Percentiles rank a stretch among this genome's conserved stretches.
These are phyloP conservation scores for Pythium periplocum DNA, from an alignment of 352 stramenopile genomes.

Conservation along the genomic window DNA sequence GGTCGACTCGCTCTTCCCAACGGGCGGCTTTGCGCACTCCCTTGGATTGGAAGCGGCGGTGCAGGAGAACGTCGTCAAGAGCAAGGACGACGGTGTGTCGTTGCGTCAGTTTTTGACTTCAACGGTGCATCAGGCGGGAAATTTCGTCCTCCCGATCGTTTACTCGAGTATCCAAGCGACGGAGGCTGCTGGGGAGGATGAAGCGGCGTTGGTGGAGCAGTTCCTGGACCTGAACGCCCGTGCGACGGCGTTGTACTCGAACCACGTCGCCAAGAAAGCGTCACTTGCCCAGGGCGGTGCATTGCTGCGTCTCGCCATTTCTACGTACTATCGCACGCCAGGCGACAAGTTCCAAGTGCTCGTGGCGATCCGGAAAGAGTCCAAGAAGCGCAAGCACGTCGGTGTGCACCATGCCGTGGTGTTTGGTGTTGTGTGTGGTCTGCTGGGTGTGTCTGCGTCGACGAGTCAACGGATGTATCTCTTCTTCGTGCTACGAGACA, in stretches of 20 bases:
- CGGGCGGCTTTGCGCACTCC: conserved; percentile 79
- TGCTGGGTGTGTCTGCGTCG: conserved; percentile 37
- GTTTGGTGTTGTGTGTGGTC: conserved; percentile 57
- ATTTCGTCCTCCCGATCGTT: conserved; percentile 69
- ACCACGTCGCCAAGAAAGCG: conserved; percentile 75
- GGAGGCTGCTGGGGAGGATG: background rate
- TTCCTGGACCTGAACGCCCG: conserved; percentile 48
- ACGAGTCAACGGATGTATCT: conserved; percentile 72
- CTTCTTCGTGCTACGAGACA: conserved; percentile 68
- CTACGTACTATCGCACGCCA: conserved; percentile 31
- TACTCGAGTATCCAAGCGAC: conserved; percentile 34
- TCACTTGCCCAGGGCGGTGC: conserved; percentile 69
- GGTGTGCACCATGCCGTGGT: conserved; percentile 65
- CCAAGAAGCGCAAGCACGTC: conserved; percentile 40
- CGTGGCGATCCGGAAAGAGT: conserved; percentile 39
- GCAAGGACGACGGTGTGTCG: conserved; percentile 19
- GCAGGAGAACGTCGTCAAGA: conserved; percentile 55
- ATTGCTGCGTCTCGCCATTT: conserved; percentile 59
- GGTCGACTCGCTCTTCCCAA: conserved; percentile 79
- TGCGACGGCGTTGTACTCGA: conserved; percentile 58
- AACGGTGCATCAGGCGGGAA: conserved; percentile 66
- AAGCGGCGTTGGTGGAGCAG: conserved; percentile 22
- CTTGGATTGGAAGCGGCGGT: conserved; percentile 68
- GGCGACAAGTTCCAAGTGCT: conserved; percentile 29
- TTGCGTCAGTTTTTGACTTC: conserved; percentile 52